Evolutionary conservation across 148 eudicot species (phyloP).

Genomic region (Drosera capensis): DNA sequence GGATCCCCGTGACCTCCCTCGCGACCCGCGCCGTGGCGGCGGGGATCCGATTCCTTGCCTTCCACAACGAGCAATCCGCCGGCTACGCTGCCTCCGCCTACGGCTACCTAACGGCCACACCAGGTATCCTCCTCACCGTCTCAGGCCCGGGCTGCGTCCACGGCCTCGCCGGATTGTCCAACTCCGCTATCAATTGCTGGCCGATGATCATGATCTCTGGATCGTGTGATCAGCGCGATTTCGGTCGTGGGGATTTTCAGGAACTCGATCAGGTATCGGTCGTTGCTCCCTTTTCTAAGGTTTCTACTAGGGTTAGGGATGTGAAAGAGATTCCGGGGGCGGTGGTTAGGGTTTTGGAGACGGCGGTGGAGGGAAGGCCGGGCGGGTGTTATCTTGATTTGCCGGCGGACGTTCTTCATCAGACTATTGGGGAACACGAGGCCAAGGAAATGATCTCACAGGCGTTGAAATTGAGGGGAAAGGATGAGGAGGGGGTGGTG

Average conservation of each 20-base stretch:
- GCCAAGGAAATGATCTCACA: slow-evolving; percentile 35
- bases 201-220: slow-evolving; percentile 78
- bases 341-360: slow-evolving; percentile 26
- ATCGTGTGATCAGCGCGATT: slow-evolving; percentile 49
- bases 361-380: slow-evolving; percentile 44
- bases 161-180: slow-evolving; percentile 88
- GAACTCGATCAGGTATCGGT: slow-evolving; percentile 77
- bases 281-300: slow-evolving; percentile 60
- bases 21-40: slow-evolving; percentile 56
- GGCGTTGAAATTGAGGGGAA: slow-evolving; percentile 10
- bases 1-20: slow-evolving; percentile 87
- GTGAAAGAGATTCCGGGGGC: slow-evolving; percentile 30
- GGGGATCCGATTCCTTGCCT: slow-evolving; percentile 89
- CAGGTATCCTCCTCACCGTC: slow-evolving; percentile 79
- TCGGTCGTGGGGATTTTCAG: slow-evolving; percentile 83
- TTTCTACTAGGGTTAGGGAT: slow-evolving; percentile 33
- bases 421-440: slow-evolving; percentile 33
- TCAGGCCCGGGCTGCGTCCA: slow-evolving; percentile 98
- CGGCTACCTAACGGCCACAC: slow-evolving; percentile 77
- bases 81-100: slow-evolving; percentile 95
- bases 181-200: slow-evolving; percentile 63
- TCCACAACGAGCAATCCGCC: slow-evolving; percentile 98
- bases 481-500: background rate
- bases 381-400: slow-evolving; percentile 76
- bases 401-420: slow-evolving; percentile 75